These are phyloP conservation scores for Fusarium caatingaense DNA, from an alignment of 2,329 filamentous ascomycete genomes.

Conservation along the genomic window DNA sequence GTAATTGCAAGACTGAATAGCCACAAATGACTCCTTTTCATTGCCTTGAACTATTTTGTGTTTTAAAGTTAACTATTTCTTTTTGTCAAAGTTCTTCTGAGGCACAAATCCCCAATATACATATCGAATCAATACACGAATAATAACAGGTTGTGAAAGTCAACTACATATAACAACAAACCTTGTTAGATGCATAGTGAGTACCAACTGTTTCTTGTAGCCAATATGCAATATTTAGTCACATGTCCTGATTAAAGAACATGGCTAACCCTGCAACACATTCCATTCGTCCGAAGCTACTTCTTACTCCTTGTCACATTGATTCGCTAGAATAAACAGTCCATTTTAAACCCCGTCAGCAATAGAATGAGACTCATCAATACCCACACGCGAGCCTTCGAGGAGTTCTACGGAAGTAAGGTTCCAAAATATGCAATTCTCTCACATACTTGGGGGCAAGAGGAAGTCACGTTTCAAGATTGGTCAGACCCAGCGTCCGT, in stretches of 20 bases:
- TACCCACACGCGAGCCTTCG: background rate
- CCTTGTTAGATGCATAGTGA: too few species aligned
- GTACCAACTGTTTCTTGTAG: background rate
- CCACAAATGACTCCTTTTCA: too few species aligned
- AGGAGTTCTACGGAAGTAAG: background rate
- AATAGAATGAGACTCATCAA: background rate
- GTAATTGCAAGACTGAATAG: too few species aligned
- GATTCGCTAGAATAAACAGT: fast-evolving
- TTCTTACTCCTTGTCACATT: fast-evolving
- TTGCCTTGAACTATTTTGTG: too few species aligned
- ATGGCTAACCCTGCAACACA: background rate
- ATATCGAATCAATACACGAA: too few species aligned
- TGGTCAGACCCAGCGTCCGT: background rate
- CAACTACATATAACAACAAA: too few species aligned
- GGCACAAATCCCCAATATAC: too few species aligned
- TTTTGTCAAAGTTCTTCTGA: too few species aligned
- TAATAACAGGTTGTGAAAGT: too few species aligned
- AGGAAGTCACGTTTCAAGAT: background rate
- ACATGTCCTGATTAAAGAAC: too few species aligned
- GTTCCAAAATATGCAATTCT: background rate
- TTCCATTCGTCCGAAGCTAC: background rate
- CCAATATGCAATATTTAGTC: background rate
- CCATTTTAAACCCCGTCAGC: fast-evolving
- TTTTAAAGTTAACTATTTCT: too few species aligned
- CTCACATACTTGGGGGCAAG: background rate